phyloP scores from a whole-genome alignment of 2,329 filamentous ascomycete genomes.

The Aspergillus versicolor region DNA sequence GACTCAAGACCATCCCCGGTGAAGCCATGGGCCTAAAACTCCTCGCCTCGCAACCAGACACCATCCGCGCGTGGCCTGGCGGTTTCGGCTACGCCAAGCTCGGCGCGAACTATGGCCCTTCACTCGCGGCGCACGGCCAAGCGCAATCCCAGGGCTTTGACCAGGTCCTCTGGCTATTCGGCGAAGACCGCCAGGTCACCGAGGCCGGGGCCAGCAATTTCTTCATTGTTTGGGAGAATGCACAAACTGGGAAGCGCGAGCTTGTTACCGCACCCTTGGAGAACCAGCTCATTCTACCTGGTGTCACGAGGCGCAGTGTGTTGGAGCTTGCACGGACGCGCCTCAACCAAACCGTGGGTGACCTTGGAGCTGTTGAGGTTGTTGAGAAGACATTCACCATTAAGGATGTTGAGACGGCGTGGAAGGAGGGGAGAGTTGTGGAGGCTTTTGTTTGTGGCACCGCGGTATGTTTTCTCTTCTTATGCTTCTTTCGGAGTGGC shows the following conservation, averaged over 20 bases:
- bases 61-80: constrained; percentile 87
- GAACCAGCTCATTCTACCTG: constrained; percentile 80
- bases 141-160: constrained; percentile 73
- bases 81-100: constrained; percentile 92
- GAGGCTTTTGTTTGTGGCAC: constrained; percentile 88
- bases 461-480: constrained; percentile 58
- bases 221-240: constrained; percentile 71
- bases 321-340: constrained; percentile 69
- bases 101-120: constrained; percentile 90
- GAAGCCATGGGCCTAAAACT: constrained; percentile 57
- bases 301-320: constrained; percentile 80
- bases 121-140: constrained; percentile 73
- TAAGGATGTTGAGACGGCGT: constrained; percentile 69
- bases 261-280: constrained; percentile 81
- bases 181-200: constrained; percentile 72
- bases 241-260: constrained; percentile 61
- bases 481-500: neutral
- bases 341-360: constrained; percentile 47
- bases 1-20: constrained; percentile 24
- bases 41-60: constrained; percentile 76
- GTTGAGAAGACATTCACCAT: constrained; percentile 84
- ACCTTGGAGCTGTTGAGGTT: constrained; percentile 71
- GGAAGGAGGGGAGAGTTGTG: constrained; percentile 71
- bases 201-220: constrained; percentile 93
- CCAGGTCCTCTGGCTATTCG: constrained; percentile 94